Conservation (phyloP, 345 rosid species). For the Arabis hirsuta region DNA sequence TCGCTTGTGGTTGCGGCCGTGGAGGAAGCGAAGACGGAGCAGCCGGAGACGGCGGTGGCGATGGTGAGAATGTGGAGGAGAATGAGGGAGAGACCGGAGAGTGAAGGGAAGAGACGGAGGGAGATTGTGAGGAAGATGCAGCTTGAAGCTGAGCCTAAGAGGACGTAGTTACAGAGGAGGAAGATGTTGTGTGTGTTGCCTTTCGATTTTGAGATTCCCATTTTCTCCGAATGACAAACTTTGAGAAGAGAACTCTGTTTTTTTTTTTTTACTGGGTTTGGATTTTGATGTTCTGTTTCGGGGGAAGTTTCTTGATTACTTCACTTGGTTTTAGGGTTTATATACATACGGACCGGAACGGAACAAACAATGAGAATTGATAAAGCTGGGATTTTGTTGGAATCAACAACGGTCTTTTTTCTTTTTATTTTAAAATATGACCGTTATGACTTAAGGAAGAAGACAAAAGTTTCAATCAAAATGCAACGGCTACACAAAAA, state of each 20-base stretch:
- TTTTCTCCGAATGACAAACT: slow-evolving; percentile 31
- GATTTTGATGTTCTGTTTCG: neutral
- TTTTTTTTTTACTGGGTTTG: neutral
- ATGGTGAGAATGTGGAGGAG: slow-evolving; percentile 52
- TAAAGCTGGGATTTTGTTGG: slow-evolving; percentile 30
- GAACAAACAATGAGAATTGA: neutral
- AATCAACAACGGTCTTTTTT: slow-evolving; percentile 40
- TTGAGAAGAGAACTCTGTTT: slow-evolving; percentile 25
- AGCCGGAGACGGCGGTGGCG: slow-evolving; percentile 68
- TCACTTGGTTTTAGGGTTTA: slow-evolving; percentile 22
- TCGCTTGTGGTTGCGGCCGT: slow-evolving; percentile 44
- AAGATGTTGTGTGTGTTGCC: slow-evolving; percentile 72
- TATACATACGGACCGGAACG: neutral
- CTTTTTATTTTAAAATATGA: slow-evolving; percentile 26
- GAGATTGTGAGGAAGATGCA: slow-evolving; percentile 92
- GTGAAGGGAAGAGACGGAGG: slow-evolving; percentile 79
- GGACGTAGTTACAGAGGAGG: slow-evolving; percentile 83
- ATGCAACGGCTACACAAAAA: slow-evolving; percentile 17
- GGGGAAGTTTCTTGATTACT: neutral
- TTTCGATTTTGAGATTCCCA: slow-evolving; percentile 52
- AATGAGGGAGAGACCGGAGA: slow-evolving; percentile 50
- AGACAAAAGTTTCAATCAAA: neutral
- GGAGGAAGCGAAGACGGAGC: slow-evolving; percentile 54
- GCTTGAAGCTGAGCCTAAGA: slow-evolving; percentile 86
- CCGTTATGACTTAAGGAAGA: slow-evolving; percentile 25